Base-by-base conservation (phyloP, 179 eudicot species). In the Dionaea muscipula region DNA sequence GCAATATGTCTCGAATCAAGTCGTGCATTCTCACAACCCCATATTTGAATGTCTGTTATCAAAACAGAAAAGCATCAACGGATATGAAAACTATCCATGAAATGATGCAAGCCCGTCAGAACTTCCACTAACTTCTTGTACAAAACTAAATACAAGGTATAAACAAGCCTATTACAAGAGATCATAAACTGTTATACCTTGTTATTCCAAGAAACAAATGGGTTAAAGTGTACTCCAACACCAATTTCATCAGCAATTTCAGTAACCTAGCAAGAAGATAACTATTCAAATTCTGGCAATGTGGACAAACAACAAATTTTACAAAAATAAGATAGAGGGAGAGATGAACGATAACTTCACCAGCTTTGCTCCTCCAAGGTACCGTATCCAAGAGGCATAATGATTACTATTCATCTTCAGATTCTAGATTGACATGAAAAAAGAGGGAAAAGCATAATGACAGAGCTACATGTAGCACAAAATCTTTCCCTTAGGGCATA, bases 201-300 rank as follows among this genome's bases (percentile, higher is more conserved):
- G 63, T 73, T 59, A 27, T 78, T 71, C 74, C 75, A 83, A 37
- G 77, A 66, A 21, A 93, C 87, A 76, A 72, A 88, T 14, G 99
- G 96, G 61, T 93, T 93, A 62, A 93, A 93, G 78, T 88, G 95
- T 47, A 93, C 95, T 27, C 95, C 94, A 4, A 79, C 90, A 55
- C 99, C 99, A 60, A 93, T 75, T 55, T 61, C 44, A 56, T 88
- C 80, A 14, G 96, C 89, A 65, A 83, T 74, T 18, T 53, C 63
- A 63, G 83, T 79, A 54, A 88, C 72, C 97, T 90, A 47, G 51
- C 53, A 56, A 24, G 50, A 51, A 35, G 20, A 39, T 60, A 59
- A 53, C 26, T 52, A 47, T 47, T 18, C 23, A 52, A 24, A 43
- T 40, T 37, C 26, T 26, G 31, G 36, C 21, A 18, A 36, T 31